A percentile compares a stretch with the other conserved stretches of the same genome.
Evolutionary conservation across 768 basidiomycete species (phyloP).

Genomic region (Pleurotus tuber-regium): DNA sequence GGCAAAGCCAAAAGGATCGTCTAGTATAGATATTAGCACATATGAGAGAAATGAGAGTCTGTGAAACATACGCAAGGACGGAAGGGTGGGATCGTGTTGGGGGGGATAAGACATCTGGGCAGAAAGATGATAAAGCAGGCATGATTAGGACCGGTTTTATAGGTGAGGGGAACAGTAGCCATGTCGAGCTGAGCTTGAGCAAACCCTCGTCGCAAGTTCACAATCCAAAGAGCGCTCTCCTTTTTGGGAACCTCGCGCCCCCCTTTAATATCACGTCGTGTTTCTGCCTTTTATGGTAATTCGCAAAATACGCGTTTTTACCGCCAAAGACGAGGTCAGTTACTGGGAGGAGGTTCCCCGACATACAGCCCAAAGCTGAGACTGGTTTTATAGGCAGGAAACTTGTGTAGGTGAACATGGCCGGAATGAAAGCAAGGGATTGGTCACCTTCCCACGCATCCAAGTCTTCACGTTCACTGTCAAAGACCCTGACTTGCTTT

Average conservation of each 20-base stretch:
- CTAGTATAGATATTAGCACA: not conserved
- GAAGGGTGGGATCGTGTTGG: not conserved
- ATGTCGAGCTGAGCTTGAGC: not conserved
- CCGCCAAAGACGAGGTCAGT: not conserved
- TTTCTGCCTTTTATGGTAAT: slow-evolving; percentile 10
- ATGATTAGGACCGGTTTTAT: not conserved
- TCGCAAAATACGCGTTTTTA: not conserved
- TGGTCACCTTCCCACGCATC: not conserved
- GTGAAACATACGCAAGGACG: not conserved
- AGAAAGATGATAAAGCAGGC: not conserved
- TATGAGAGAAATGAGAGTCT: not conserved
- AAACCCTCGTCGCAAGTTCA: not conserved
- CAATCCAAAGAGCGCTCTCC: not conserved
- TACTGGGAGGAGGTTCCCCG: not conserved
- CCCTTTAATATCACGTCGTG: slow-evolving; percentile 10
- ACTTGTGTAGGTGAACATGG: not conserved
- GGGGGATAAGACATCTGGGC: not conserved
- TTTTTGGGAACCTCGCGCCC: not conserved
- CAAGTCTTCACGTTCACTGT: no score
- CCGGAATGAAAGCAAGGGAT: not conserved
- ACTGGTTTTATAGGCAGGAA: not conserved
- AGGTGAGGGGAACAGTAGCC: not conserved
- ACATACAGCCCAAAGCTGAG: not conserved
- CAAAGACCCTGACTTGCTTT: not conserved
- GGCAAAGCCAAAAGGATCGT: no score